These are phyloP conservation scores for Pochonia chlamydosporia DNA, from an alignment of 2,329 filamentous ascomycete species.

Conservation along the genomic window DNA sequence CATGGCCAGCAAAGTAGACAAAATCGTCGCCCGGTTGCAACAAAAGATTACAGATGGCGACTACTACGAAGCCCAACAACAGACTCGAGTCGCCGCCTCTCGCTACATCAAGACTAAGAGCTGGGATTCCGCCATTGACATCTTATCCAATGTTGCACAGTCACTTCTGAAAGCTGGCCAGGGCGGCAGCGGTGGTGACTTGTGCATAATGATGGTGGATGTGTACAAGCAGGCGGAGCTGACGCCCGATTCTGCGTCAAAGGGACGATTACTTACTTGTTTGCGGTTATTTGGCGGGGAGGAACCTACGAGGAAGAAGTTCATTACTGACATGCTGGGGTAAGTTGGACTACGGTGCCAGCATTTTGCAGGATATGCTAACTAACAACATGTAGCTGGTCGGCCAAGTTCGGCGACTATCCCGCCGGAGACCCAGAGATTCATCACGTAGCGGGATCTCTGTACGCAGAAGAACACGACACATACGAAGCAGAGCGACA, in stretches of 20 bases:
- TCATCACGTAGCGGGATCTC: constrained; percentile 81
- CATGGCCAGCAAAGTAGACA: constrained; percentile 36
- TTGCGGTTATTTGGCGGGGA: constrained; percentile 73
- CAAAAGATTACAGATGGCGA: constrained; percentile 85
- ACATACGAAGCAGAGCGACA: constrained; percentile 91
- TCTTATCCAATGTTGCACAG: constrained; percentile 77
- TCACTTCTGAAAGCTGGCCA: constrained; percentile 88
- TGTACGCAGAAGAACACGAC: constrained; percentile 91
- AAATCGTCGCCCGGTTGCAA: constrained; percentile 63
- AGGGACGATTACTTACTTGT: constrained; percentile 70
- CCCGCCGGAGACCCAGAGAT: constrained; percentile 91
- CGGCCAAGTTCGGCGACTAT: constrained; percentile 75
- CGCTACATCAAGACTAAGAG: constrained; percentile 87
- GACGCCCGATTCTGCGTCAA: constrained; percentile 66
- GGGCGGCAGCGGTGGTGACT: constrained; percentile 84
- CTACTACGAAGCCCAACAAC: constrained; percentile 97
- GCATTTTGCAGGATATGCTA: constrained; percentile 6
- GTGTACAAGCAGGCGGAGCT: constrained; percentile 85
- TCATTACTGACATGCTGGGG: constrained; percentile 77
- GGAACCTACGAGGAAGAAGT: constrained; percentile 91
- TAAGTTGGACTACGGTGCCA: constrained; percentile 32
- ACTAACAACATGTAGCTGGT: constrained; percentile 73
- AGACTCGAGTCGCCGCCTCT: constrained; percentile 89
- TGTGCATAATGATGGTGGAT: constrained; percentile 82
- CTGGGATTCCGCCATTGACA: constrained; percentile 79